Percentiles rank a stretch among this genome's conserved stretches.
Evolutionary conservation across 768 basidiomycete genomes (phyloP).

Genomic region (Lactarius vividus): DNA sequence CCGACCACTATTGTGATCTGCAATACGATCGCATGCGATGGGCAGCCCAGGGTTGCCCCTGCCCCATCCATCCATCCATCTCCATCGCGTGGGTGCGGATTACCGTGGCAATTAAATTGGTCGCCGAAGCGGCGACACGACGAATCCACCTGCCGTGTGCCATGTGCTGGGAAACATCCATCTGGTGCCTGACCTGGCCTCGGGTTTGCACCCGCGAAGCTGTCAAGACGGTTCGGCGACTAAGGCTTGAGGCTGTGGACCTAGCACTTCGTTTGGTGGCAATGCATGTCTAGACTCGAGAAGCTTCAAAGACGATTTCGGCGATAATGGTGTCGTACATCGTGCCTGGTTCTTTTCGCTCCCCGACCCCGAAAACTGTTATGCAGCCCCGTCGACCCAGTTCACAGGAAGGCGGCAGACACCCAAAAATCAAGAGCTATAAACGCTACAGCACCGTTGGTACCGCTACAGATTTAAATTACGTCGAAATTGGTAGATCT

Average conservation of each 20-base stretch:
- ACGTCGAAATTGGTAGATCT: background rate
- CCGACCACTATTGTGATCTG: background rate
- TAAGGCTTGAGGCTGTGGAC: background rate
- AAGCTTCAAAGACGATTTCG: background rate
- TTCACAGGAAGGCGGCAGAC: background rate
- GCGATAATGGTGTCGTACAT: background rate
- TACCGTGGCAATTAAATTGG: background rate
- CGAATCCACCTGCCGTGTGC: background rate
- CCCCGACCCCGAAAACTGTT: background rate
- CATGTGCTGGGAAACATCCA: background rate
- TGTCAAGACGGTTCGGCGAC: background rate
- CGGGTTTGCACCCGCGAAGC: background rate
- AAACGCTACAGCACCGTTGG: background rate
- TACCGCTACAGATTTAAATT: background rate
- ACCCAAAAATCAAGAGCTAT: background rate
- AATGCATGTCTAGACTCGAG: background rate
- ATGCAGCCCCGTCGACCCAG: background rate
- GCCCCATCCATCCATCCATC: background rate
- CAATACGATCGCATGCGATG: background rate
- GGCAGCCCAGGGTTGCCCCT: background rate
- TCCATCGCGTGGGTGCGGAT: background rate
- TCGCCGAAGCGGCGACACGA: background rate
- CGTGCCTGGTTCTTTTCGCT: background rate
- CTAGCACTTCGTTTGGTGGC: background rate
- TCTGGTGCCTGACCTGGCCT: background rate